phyloP scores from a whole-genome alignment of 805 yeast species.

The Kodamaea laetipori region DNA sequence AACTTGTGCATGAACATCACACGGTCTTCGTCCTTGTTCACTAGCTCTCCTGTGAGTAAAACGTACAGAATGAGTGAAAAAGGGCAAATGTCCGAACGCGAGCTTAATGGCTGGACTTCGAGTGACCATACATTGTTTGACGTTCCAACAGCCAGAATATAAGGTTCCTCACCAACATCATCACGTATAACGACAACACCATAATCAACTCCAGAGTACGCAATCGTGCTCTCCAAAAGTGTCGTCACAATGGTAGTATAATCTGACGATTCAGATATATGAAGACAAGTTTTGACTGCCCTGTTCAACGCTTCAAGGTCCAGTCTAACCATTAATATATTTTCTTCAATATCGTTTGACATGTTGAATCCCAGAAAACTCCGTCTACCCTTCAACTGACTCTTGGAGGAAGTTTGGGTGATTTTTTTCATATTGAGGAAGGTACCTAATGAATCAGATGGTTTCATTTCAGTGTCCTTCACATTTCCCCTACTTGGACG shows the following conservation, averaged over 20 bases:
- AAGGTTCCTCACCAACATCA: slow-evolving; percentile 23
- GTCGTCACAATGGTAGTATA: slow-evolving; percentile 38
- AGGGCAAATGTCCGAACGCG: slow-evolving; percentile 48
- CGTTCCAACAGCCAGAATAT: slow-evolving; percentile 32
- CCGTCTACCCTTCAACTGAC: neutral
- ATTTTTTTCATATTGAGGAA: neutral
- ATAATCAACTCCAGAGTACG: slow-evolving; percentile 35
- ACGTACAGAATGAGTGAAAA: slow-evolving; percentile 39
- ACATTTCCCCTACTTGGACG: neutral
- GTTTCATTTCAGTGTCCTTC: neutral
- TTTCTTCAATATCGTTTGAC: neutral
- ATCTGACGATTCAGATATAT: slow-evolving; percentile 49
- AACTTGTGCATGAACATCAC: slow-evolving; percentile 34
- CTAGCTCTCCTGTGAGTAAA: slow-evolving; percentile 36
- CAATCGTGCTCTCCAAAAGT: slow-evolving; percentile 41
- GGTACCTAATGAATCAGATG: neutral
- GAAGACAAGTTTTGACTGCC: slow-evolving; percentile 50
- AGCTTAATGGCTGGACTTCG: slow-evolving; percentile 36
- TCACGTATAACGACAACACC: slow-evolving; percentile 32
- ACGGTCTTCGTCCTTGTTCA: slow-evolving; percentile 39
- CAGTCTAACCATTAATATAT: neutral
- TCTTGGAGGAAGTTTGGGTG: too few species aligned
- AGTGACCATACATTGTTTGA: slow-evolving; percentile 25
- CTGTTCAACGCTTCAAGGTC: slow-evolving; percentile 18
- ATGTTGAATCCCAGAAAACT: neutral